Conservation (phyloP, 352 stramenopile genomes). For the Globisporangium takayamanum region DNA sequence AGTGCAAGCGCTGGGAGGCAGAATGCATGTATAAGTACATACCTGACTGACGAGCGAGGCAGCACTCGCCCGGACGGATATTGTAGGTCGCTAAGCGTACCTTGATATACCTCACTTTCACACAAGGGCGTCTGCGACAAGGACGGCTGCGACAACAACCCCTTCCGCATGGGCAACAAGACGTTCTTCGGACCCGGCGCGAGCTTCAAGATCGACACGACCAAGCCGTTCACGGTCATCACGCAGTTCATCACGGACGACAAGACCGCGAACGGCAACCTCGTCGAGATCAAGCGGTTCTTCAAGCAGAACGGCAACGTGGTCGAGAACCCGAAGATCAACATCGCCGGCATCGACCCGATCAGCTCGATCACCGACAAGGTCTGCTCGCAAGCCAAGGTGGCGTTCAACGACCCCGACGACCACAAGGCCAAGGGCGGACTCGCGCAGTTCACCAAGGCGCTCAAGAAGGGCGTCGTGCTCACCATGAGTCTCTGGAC, state of each 20-base stretch:
- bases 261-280: conserved; percentile 38
- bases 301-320: conserved; percentile 58
- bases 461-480: conserved; percentile 51
- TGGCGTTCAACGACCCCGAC: conserved; percentile 39
- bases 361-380: no score
- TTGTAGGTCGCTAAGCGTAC: no score
- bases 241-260: conserved; percentile 69
- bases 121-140: conserved; percentile 74
- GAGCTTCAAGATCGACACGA: conserved; percentile 51
- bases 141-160: conserved; percentile 69
- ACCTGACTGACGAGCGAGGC: no score
- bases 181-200: conserved; percentile 55
- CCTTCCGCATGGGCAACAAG: conserved; percentile 60
- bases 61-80: no score
- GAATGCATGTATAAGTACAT: no score
- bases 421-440: conserved; percentile 45
- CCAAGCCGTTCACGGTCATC: conserved; percentile 56
- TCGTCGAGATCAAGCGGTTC: conserved; percentile 63
- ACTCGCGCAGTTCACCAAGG: conserved; percentile 45
- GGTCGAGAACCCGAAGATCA: conserved; percentile 26
- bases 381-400: no score
- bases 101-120: no score
- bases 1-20: no score
- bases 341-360: conserved; percentile 20
- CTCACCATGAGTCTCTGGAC: conserved; percentile 72